phyloP scores from a whole-genome alignment of 768 basidiomycete species.

The Hericium coralloides region DNA sequence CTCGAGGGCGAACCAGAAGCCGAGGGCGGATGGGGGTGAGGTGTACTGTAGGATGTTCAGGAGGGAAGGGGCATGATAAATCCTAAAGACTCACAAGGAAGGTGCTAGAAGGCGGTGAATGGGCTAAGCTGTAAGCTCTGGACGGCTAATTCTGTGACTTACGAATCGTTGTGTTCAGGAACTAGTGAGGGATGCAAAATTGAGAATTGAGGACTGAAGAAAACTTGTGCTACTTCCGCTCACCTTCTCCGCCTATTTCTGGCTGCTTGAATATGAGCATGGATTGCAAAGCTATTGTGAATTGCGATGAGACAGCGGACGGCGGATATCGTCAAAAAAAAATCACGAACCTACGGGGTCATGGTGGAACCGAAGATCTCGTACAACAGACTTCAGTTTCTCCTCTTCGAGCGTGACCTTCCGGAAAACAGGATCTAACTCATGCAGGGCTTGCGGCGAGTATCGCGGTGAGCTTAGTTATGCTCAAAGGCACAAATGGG shows the following conservation, averaged over 20 bases:
- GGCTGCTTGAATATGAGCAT: constrained; percentile 97
- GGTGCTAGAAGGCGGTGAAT: constrained; percentile 34
- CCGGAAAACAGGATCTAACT: constrained; percentile 75
- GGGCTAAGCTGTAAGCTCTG: background rate
- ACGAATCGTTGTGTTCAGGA: constrained; percentile 91
- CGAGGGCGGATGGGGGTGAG: constrained; percentile 82
- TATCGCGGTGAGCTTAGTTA: background rate
- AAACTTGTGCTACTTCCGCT: background rate
- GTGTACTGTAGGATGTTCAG: constrained; percentile 55
- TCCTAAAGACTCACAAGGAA: constrained; percentile 47
- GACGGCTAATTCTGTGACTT: constrained; percentile 24
- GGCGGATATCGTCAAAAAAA: background rate
- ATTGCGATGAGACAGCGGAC: background rate
- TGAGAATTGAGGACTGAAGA: too few species aligned
- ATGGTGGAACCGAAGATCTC: constrained; percentile 72
- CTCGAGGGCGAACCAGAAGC: constrained; percentile 96
- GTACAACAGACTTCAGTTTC: constrained; percentile 55
- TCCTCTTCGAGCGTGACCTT: constrained; percentile 76
- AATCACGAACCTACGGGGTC: constrained; percentile 66
- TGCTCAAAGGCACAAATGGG: too few species aligned
- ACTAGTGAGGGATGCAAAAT: constrained; percentile 35
- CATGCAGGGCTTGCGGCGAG: constrained; percentile 55
- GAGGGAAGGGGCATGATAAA: background rate
- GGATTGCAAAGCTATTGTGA: constrained; percentile 63
- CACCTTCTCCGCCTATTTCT: constrained; percentile 88